These are phyloP conservation scores for Pisolithus marmoratus DNA, from an alignment of 768 basidiomycete genomes.

Conservation along the genomic window DNA sequence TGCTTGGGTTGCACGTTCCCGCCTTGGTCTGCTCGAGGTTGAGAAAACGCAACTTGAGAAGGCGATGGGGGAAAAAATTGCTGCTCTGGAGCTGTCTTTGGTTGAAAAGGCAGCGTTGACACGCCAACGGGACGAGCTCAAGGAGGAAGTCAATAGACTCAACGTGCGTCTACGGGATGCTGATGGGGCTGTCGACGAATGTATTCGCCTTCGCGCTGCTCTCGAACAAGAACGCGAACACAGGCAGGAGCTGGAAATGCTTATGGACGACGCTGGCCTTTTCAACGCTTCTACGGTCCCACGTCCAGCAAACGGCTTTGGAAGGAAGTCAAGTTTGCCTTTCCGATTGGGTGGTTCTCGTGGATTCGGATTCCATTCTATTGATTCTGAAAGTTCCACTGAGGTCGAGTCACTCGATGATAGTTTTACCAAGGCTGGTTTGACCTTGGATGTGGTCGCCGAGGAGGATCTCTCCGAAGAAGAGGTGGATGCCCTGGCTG, in stretches of 20 bases:
- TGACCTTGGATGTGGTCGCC: slow-evolving; percentile 49
- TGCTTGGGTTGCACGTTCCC: slow-evolving; percentile 79
- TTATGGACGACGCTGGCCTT: slow-evolving; percentile 42
- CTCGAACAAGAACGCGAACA: slow-evolving; percentile 37
- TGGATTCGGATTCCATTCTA: slow-evolving; percentile 49
- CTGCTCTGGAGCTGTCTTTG: slow-evolving; percentile 24
- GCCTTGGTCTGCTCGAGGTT: slow-evolving; percentile 55
- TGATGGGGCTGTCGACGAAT: slow-evolving; percentile 19
- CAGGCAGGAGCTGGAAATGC: slow-evolving; percentile 46
- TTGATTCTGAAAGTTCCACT: slow-evolving; percentile 64
- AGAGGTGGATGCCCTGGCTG: slow-evolving; percentile 51
- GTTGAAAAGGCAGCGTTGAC: slow-evolving; percentile 20
- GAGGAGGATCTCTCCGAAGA: slow-evolving; percentile 46
- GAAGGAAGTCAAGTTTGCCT: slow-evolving; percentile 13
- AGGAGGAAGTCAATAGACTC: slow-evolving; percentile 23
- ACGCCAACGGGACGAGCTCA: slow-evolving; percentile 25
- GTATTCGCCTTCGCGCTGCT: slow-evolving; percentile 21
- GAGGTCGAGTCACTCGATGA: slow-evolving; percentile 62
- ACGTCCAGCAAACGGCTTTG: slow-evolving; percentile 9
- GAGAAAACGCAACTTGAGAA: slow-evolving; percentile 59
- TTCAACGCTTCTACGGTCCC: slow-evolving; percentile 39
- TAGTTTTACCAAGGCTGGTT: slow-evolving; percentile 33
- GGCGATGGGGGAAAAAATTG: slow-evolving; percentile 33
- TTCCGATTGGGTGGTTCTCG: slow-evolving; percentile 30
- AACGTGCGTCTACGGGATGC: slow-evolving; percentile 27